These are phyloP conservation scores for Euphrasia confusa DNA, from an alignment of 257 asterid species.

Conservation along the genomic window DNA sequence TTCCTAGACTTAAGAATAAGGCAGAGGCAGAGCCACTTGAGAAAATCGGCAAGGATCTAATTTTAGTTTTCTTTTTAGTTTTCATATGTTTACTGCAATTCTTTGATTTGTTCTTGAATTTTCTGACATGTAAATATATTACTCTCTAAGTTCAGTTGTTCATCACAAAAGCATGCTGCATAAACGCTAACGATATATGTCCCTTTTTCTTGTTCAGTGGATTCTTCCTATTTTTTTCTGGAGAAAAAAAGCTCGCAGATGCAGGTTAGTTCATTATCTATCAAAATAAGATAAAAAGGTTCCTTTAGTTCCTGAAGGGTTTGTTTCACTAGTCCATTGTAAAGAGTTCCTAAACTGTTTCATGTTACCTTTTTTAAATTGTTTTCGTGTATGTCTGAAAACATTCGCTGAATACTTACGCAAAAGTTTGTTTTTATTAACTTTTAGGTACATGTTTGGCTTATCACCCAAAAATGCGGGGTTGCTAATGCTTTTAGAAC, in stretches of 20 bases:
- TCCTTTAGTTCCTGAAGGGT: conserved; percentile 4
- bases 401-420: neutral
- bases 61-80: conserved; percentile 5
- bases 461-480: conserved; percentile 62
- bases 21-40: conserved; percentile 11
- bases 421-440: neutral
- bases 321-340: neutral
- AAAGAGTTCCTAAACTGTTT: neutral
- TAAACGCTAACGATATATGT: conserved; percentile 29
- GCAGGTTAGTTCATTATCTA: conserved; percentile 53
- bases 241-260: conserved; percentile 64
- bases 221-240: conserved; percentile 57
- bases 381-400: neutral
- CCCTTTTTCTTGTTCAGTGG: conserved; percentile 59
- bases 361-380: neutral
- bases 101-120: conserved; percentile 5
- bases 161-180: conserved; percentile 6
- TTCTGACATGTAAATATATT: conserved; percentile 4
- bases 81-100: neutral
- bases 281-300: neutral
- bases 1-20: conserved; percentile 4
- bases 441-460: conserved; percentile 75
- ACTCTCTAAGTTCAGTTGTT: conserved; percentile 1
- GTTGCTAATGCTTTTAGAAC: conserved; percentile 63
- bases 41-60: neutral